Evolutionary conservation across 495 filamentous ascomycete genomes (phyloP).

Genomic region (Podospora tetraspora): DNA sequence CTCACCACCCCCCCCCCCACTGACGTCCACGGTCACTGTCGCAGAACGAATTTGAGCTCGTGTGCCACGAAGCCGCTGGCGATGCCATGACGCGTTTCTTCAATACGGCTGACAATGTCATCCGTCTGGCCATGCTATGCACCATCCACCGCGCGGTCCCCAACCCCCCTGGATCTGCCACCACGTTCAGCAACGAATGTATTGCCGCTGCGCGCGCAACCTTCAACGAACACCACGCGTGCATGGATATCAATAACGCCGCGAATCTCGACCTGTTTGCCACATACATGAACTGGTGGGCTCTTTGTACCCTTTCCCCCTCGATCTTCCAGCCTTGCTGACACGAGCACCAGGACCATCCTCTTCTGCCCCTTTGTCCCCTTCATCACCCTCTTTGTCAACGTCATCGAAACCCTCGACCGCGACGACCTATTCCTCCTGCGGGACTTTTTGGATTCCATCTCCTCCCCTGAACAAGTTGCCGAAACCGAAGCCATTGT

Average conservation of each 20-base stretch:
- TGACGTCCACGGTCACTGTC: background rate
- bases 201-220: constrained; percentile 51
- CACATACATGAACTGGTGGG: constrained; percentile 60
- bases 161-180: constrained; percentile 34
- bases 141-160: constrained; percentile 59
- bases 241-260: constrained; percentile 44
- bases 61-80: background rate
- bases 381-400: constrained; percentile 64
- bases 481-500: constrained; percentile 49
- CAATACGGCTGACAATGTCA: constrained; percentile 50
- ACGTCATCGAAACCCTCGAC: constrained; percentile 49
- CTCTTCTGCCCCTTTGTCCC: constrained; percentile 61
- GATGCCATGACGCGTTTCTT: constrained; percentile 37
- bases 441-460: constrained; percentile 51
- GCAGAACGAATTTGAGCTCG: constrained; percentile 1
- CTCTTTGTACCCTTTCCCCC: accelerated
- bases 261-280: constrained; percentile 39
- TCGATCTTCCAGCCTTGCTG: background rate
- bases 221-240: constrained; percentile 47
- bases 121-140: constrained; percentile 47
- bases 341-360: constrained; percentile 46
- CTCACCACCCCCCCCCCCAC: background rate
- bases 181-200: constrained; percentile 53
- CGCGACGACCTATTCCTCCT: constrained; percentile 47
- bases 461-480: constrained; percentile 40